Evolutionary conservation across 129 eudicot species (phyloP).

Genomic region (Flaveria linearis): DNA sequence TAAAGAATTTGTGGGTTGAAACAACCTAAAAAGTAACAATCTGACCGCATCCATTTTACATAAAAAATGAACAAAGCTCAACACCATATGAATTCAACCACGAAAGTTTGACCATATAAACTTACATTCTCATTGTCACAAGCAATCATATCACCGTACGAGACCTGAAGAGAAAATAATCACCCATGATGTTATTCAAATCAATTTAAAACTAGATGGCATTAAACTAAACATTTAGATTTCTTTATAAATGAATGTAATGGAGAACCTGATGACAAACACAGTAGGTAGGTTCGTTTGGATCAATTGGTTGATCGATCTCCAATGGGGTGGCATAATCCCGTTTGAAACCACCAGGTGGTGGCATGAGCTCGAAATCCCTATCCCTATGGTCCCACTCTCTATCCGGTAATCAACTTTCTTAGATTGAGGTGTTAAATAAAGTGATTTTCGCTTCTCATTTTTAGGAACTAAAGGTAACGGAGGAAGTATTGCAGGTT

Average conservation of each 20-base stretch:
- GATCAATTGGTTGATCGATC: constrained; percentile 95
- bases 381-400: constrained; percentile 92
- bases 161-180: constrained; percentile 54
- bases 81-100: not conserved
- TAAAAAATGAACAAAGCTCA: not conserved
- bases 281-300: constrained; percentile 95
- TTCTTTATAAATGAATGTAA: constrained; percentile 18
- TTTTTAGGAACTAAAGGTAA: constrained; percentile 81
- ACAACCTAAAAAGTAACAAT: not conserved
- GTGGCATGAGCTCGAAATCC: constrained; percentile 96
- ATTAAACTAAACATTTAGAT: not conserved
- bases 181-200: constrained; percentile 10
- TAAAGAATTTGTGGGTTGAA: not conserved
- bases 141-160: constrained; percentile 98
- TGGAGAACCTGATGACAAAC: constrained; percentile 89
- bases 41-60: not conserved
- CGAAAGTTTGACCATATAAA: constrained; percentile 14
- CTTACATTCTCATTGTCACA: constrained; percentile 94
- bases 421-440: constrained; percentile 69
- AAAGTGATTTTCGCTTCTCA: constrained; percentile 59
- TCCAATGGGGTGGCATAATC: constrained; percentile 77
- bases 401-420: constrained; percentile 71
- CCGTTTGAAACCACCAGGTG: constrained; percentile 86
- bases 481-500: constrained; percentile 93
- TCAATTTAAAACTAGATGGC: not conserved